Evolutionary conservation across 2,329 filamentous ascomycete genomes (phyloP), one percentile per base, ranked within the genome.

Genomic region (Clonostachys rosea): DNA sequence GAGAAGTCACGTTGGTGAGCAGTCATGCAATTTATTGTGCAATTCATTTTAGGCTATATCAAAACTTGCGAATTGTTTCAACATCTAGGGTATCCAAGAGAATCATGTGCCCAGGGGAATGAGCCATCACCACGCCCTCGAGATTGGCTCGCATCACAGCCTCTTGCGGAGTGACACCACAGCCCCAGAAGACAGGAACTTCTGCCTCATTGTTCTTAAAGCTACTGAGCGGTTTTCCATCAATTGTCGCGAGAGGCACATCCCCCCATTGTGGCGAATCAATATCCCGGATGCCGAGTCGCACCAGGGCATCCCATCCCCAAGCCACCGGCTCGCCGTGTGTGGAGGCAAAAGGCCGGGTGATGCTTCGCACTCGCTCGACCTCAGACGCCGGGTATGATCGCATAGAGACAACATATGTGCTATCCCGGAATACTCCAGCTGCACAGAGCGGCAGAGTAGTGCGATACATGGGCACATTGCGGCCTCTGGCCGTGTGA

Each of bases 261-360:
- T 84, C 78, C 1, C 83, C 82, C 73, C 78, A 86, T 45, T 85
- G 73, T 2, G 77, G 76, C 8, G 40, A 49, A 40, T 70, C 61
- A 10, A 84, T 66, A 58, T 84, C 70, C 42, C 52, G 44, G 47
- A 86, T 80, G 0, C 83, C 82, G 41, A 86, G 54, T 34, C 55
- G 55, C 50, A 61, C 55, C 10, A 77, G 60, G 0, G 73, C 76
- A 5, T 82, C 73, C 80, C 81, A 86, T 1, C 79, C 82, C 80
- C 80, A 86, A 5, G 76, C 80, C 13, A 86, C 66, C 2, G 80
- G 80, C 63, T 86, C 83, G 3, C 83, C 83, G 54, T 86, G 83
- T 4, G 81, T 83, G 2, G 70, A 64, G 9, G 68, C 59, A 59
- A 76, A 86, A 9, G 64, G 64, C 13, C 78, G 63, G 1, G 81